Evolutionary conservation across 2,329 filamentous ascomycete genomes (phyloP).

Genomic region (Mycocentrospora acerina): DNA sequence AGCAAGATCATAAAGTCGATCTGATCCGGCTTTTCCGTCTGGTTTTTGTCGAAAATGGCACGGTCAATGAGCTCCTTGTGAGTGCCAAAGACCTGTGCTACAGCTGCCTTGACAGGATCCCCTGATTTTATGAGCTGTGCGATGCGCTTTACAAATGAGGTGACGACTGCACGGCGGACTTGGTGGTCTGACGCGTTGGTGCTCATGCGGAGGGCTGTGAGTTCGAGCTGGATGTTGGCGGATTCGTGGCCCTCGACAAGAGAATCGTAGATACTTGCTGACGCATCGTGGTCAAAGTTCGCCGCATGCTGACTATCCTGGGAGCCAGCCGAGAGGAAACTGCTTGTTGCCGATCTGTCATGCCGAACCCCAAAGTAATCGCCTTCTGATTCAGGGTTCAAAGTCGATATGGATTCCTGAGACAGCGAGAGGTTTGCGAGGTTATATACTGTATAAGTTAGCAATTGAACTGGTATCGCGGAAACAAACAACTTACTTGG

Average conservation of each 20-base stretch:
- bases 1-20: conserved; percentile 80
- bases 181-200: conserved; percentile 88
- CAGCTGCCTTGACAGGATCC: conserved; percentile 42
- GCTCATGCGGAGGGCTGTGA: conserved; percentile 88
- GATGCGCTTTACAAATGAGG: conserved; percentile 80
- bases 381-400: conserved; percentile 56
- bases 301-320: conserved; percentile 56
- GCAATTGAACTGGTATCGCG: background rate
- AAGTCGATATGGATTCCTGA: conserved; percentile 63
- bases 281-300: conserved; percentile 84
- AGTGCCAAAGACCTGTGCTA: conserved; percentile 45
- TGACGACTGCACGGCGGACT: conserved; percentile 82
- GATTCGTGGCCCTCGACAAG: conserved; percentile 69
- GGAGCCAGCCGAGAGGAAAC: conserved; percentile 72
- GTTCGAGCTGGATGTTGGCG: conserved; percentile 89
- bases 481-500: conserved; percentile 24
- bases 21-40: conserved; percentile 65
- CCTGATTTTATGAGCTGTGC: conserved; percentile 64
- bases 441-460: conserved; percentile 50
- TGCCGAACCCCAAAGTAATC: conserved; percentile 49
- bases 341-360: conserved; percentile 64
- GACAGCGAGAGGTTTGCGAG: conserved; percentile 47
- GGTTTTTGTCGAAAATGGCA: conserved; percentile 59
- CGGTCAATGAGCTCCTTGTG: conserved; percentile 63
- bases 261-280: conserved; percentile 82